Evolutionary conservation across 352 stramenopile genomes (phyloP).

Genomic region (Globisporangium okanoganense): DNA sequence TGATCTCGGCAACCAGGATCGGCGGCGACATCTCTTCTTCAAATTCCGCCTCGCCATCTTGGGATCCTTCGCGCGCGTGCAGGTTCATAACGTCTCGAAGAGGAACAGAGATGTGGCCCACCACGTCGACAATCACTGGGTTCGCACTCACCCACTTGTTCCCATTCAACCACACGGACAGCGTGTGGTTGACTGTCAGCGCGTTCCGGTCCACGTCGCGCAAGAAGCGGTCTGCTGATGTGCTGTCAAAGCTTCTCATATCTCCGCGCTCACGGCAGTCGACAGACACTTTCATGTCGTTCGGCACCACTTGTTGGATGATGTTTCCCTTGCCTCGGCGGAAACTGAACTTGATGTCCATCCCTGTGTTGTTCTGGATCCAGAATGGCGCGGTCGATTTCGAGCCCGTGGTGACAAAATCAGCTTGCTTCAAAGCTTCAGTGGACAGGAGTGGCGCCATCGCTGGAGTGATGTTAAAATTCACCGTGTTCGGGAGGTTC

Average conservation of each 20-base stretch:
- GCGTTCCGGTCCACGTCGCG: constrained; percentile 65
- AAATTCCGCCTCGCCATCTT: constrained; percentile 24
- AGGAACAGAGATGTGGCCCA: constrained; percentile 81
- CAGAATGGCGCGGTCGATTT: constrained; percentile 88
- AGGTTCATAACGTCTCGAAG: constrained; percentile 46
- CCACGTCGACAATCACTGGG: constrained; percentile 83
- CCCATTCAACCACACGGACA: constrained; percentile 85
- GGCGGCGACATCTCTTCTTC: constrained; percentile 66
- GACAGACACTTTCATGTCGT: constrained; percentile 71
- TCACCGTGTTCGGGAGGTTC: constrained; percentile 82
- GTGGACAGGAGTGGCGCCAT: constrained; percentile 84
- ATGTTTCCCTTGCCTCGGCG: constrained; percentile 70
- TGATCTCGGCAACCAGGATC: constrained; percentile 84
- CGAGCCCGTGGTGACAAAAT: constrained; percentile 83
- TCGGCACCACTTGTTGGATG: constrained; percentile 69
- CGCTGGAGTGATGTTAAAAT: constrained; percentile 84
- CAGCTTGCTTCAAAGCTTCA: constrained; percentile 72
- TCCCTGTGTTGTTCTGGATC: constrained; percentile 85
- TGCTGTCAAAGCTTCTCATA: constrained; percentile 86
- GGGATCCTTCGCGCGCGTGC: constrained; percentile 16
- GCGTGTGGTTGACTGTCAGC: constrained; percentile 81
- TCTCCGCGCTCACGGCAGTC: constrained; percentile 84
- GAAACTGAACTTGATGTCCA: constrained; percentile 86
- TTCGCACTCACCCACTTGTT: constrained; percentile 87
- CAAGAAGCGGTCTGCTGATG: constrained; percentile 71